Evolutionary conservation across 768 basidiomycete genomes (phyloP).

Genomic region (Phanerodontia chrysosporium): DNA sequence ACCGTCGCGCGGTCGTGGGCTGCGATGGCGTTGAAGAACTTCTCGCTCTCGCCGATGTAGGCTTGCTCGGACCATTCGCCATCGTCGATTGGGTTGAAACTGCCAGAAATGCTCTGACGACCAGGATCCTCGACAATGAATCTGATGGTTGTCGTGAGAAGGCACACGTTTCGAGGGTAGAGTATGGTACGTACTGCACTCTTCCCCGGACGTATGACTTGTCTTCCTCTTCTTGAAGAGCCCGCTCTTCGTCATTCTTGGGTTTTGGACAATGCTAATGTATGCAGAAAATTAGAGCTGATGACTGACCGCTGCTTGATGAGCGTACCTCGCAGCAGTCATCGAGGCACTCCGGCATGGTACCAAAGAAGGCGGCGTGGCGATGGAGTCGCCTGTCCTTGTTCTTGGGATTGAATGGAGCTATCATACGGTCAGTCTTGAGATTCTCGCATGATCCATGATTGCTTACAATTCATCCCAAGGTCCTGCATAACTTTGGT

Average conservation of each 20-base stretch:
- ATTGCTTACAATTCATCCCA: slow-evolving; percentile 59
- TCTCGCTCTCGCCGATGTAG: slow-evolving; percentile 50
- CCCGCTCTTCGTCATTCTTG: slow-evolving; percentile 49
- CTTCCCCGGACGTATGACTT: slow-evolving; percentile 50
- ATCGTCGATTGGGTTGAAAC: slow-evolving; percentile 63
- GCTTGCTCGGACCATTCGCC: slow-evolving; percentile 63
- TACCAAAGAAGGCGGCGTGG: slow-evolving; percentile 62
- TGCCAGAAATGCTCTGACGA: slow-evolving; percentile 56
- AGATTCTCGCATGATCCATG: no score
- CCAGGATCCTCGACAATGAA: slow-evolving; percentile 61
- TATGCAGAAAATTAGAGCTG: neutral
- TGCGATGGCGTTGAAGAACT: slow-evolving; percentile 55
- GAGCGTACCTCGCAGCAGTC: slow-evolving; percentile 59
- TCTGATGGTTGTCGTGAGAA: slow-evolving; percentile 23
- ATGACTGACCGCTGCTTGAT: neutral
- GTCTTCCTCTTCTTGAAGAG: slow-evolving; percentile 49
- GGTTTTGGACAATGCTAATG: slow-evolving; percentile 52
- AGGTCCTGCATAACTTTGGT: no score
- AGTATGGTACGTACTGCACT: slow-evolving; percentile 35
- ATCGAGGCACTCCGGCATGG: slow-evolving; percentile 49
- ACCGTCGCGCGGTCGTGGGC: slow-evolving; percentile 39
- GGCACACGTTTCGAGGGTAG: neutral
- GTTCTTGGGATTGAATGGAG: slow-evolving; percentile 62
- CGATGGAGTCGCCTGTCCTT: slow-evolving; percentile 56
- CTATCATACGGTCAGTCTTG: slow-evolving; percentile 31